Percentiles rank a stretch among this genome's conserved stretches.
phyloP scores from a whole-genome alignment of 495 filamentous ascomycete genomes.

The Penicillium steckii region DNA sequence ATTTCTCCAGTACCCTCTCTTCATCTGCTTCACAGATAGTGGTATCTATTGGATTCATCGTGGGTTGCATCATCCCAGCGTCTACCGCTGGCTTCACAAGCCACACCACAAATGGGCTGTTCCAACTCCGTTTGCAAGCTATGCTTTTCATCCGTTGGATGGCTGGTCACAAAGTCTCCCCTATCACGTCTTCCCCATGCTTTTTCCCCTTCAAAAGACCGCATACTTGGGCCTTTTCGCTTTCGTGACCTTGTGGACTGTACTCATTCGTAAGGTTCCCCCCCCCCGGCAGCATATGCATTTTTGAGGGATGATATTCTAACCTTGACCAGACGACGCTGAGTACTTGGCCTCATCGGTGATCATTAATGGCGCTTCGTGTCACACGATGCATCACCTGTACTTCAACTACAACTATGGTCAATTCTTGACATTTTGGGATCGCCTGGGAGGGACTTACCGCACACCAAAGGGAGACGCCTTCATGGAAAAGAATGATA shows the following conservation, averaged over 20 bases:
- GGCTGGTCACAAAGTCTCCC: slow-evolving; percentile 88
- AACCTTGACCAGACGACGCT: slow-evolving; percentile 62
- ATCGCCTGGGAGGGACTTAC: slow-evolving; percentile 83
- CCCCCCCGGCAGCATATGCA: neutral
- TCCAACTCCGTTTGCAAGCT: slow-evolving; percentile 85
- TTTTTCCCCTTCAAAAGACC: slow-evolving; percentile 89
- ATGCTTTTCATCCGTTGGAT: slow-evolving; percentile 93
- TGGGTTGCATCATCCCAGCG: slow-evolving; percentile 69
- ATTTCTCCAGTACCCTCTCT: slow-evolving; percentile 80
- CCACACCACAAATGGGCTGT: slow-evolving; percentile 99
- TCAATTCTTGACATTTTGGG: slow-evolving; percentile 93
- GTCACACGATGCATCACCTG: slow-evolving; percentile 91
- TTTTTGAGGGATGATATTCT: neutral
- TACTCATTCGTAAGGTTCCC: slow-evolving; percentile 67
- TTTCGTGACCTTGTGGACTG: slow-evolving; percentile 94
- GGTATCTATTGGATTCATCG: slow-evolving; percentile 94
- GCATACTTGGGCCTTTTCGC: slow-evolving; percentile 80
- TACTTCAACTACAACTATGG: slow-evolving; percentile 99
- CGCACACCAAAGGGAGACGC: slow-evolving; percentile 55
- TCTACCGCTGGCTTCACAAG: slow-evolving; percentile 91
- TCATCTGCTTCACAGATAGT: slow-evolving; percentile 87
- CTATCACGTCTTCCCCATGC: slow-evolving; percentile 87
- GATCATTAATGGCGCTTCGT: slow-evolving; percentile 89
- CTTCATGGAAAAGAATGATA: slow-evolving; percentile 13
- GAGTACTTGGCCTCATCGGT: slow-evolving; percentile 82